Base-by-base conservation (phyloP, 345 rosid species). In the Pugionium cornutum region DNA sequence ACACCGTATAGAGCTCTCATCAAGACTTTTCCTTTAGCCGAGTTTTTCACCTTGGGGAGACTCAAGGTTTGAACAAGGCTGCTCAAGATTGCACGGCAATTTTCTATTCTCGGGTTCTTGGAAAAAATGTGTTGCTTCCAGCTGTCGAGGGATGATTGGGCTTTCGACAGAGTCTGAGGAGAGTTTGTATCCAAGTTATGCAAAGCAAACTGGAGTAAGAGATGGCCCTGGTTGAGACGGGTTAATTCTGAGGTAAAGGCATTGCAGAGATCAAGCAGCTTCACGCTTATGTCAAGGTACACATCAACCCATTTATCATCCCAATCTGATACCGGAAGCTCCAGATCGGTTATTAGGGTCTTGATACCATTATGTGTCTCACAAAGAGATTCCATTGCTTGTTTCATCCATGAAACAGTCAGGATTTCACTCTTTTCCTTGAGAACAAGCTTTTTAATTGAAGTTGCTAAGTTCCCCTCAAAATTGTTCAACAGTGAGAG, bases 21-120 rank as follows among this genome's bases (percentile, higher is more conserved):
- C 53, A 76, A 18, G 37, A 76, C 76, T 70, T 76, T 70, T 9
- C 79, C 79, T 58, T 70, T 66, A 18, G 72, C 41, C 27, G 79
- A 70, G 68, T 76, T 76, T 30, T 76, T 76, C 48, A 76, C 79
- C 72, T 70, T 76, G 57, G 79, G 79, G 40, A 76, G 68, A 34
- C 65, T 64, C 73, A 76, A 58, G 33, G 73, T 57, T 7, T 66
- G 63, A n/a, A 66, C 68, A 41, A 76, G 79, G 4, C 68, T 70
- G 35, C 30, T 53, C 64, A 76, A 30, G 60, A 76, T 76, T 1
- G 59, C 42, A 5, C 58, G 47, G 33, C 76, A 70, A n/a, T 48
- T 55, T 26, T 60, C 72, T 1, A 76, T 54, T 10, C 76, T 76
- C 2, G 63, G 76, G 49, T 76, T 76, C 68, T 65, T 70, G 34